Evolutionary conservation across 352 stramenopile species (phyloP), one percentile per base, ranked within the genome.

Genomic region (Phytophthora fragariae): DNA sequence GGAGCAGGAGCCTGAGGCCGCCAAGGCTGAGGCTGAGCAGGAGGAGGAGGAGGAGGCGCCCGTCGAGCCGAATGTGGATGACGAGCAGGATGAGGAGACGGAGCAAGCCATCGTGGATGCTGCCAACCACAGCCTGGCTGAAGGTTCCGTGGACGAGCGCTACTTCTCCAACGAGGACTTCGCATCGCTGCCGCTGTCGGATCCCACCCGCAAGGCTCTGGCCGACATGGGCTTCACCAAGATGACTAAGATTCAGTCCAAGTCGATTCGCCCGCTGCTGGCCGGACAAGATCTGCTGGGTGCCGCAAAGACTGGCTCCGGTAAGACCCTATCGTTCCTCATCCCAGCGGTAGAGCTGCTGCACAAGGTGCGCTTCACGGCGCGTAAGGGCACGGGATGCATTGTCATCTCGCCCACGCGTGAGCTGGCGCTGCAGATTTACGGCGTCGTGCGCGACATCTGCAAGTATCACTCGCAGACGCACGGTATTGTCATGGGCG

Each of bases 261-360:
- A 98, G 78, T 95, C 97, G 15, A 99, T 99, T 67, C 98, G 98
- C 1, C 80, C 96, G 57, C 83, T 99, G 39, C 85, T 99, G 2
- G 82, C 88, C 10, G 98, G 98, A 14, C 98, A 99, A 69, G 98
- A 99, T 78, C 72, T 99, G 44, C 93, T 99, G 54, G 98, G 96
- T 65, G 94, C 97, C 4, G 98, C 98, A 64, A 99, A 99, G 84
- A 99, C 98, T 0, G 98, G 98, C 53, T 98, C 89, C 12, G 98
- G 98, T 64, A 99, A 99, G 77, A 99, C 98, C 56, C 83, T 99
- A 17, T 98, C 98, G 47, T 99, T 99, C 80, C 75, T 99, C 1
- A 94, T 99, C 62, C 98, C 98, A n/a, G 92, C 96, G 14, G 76
- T 99, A 15, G 98, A 99, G 82, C 77, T 99, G 39, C 88, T 99